These are phyloP conservation scores for Candida vartiovaarae DNA, from an alignment of 805 yeast species.

Conservation along the genomic window DNA sequence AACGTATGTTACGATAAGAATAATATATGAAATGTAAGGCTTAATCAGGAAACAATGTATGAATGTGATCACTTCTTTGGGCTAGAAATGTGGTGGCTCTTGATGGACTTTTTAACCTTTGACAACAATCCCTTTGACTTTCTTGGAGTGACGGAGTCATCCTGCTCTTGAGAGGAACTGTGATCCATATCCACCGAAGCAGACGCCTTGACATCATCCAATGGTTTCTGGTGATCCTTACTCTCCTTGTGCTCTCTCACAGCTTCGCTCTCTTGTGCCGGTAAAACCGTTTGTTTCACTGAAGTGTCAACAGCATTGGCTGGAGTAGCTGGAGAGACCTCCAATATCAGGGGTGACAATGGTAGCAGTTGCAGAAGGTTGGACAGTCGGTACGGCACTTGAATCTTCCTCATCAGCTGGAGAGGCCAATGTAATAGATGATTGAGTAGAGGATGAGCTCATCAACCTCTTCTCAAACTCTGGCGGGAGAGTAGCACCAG, in stretches of 20 bases:
- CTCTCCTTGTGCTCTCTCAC: too few relatives aligned
- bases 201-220: too few relatives aligned
- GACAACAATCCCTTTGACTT: slow-evolving; percentile 14
- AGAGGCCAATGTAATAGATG: neutral
- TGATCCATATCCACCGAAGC: too few relatives aligned
- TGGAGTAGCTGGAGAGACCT: slow-evolving; percentile 1
- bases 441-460: neutral
- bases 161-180: too few relatives aligned
- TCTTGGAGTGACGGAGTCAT: slow-evolving; percentile 7
- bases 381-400: neutral
- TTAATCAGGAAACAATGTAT: too few relatives aligned
- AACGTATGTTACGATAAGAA: too few relatives aligned
- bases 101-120: slow-evolving; percentile 15
- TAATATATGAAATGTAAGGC: neutral
- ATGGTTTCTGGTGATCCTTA: too few relatives aligned
- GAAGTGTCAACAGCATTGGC: neutral
- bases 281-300: too few relatives aligned
- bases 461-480: slow-evolving; percentile 17
- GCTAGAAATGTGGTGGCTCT: neutral
- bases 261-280: too few relatives aligned
- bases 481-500: slow-evolving; percentile 23
- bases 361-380: slow-evolving; percentile 1
- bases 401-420: neutral
- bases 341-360: slow-evolving; percentile 1
- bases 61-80: slow-evolving; percentile 6